A percentile compares a stretch with the other conserved stretches of the same genome.
Evolutionary conservation across 75 land plant genomes (phyloP).

Genomic region (Picea glauca): DNA sequence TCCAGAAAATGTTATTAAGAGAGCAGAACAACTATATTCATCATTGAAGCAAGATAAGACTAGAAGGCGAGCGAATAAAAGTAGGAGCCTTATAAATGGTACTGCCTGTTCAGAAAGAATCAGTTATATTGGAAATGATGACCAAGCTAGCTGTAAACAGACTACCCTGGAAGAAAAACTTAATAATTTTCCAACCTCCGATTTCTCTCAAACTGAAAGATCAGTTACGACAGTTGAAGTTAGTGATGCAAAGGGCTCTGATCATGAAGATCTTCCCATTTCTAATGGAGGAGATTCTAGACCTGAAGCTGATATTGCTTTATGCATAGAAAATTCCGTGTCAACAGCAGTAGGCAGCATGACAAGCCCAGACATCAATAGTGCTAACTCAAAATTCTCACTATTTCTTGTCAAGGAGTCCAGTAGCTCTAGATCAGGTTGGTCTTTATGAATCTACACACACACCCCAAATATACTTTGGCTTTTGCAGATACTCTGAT

Average conservation of each 20-base stretch:
- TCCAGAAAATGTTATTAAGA: slow-evolving; percentile 54
- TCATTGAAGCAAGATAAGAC: slow-evolving; percentile 18
- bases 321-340: background rate
- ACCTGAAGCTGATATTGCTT: background rate
- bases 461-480: background rate
- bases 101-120: background rate
- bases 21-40: slow-evolving; percentile 74
- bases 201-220: slow-evolving; percentile 2
- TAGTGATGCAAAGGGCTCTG: background rate
- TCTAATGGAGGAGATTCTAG: background rate
- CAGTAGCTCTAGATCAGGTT: background rate
- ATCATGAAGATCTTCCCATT: background rate
- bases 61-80: background rate
- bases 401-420: background rate
- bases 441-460: too few relatives aligned
- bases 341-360: background rate
- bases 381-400: background rate
- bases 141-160: background rate
- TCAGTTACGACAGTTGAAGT: background rate
- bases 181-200: background rate
- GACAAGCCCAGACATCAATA: background rate
- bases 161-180: background rate
- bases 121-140: background rate
- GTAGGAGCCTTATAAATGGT: background rate
- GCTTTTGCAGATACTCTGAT: background rate